These are phyloP conservation scores for Candida insectalens DNA, from an alignment of 805 yeast genomes.

Conservation along the genomic window DNA sequence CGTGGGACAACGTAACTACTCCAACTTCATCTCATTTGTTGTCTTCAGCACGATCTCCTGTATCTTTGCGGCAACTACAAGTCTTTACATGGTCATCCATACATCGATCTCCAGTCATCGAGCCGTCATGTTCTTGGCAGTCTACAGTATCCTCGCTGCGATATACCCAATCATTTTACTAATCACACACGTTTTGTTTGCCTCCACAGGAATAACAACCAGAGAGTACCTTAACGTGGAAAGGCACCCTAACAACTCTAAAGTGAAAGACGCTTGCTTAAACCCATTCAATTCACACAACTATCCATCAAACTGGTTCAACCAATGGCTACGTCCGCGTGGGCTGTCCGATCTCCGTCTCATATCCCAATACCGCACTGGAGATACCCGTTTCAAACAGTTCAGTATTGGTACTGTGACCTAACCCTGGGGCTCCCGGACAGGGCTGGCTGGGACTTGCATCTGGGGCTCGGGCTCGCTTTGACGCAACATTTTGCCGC, in stretches of 20 bases:
- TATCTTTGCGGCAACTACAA: constrained; percentile 18
- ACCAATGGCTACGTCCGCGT: constrained; percentile 27
- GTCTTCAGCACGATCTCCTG: constrained; percentile 25
- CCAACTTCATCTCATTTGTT: constrained; percentile 47
- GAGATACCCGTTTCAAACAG: constrained; percentile 1
- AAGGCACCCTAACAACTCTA: constrained; percentile 14
- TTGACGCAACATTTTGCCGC: too few relatives aligned
- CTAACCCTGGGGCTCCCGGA: too few relatives aligned
- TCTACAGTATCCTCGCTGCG: constrained; percentile 36
- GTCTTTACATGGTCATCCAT: constrained; percentile 19
- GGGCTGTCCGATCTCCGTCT: constrained; percentile 23
- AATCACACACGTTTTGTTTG: constrained; percentile 43
- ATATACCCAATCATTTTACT: constrained; percentile 49
- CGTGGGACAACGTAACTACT: constrained; percentile 64
- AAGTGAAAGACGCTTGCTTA: constrained; percentile 22
- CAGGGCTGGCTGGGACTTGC: too few relatives aligned
- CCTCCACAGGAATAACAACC: constrained; percentile 55
- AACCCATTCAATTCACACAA: constrained; percentile 31
- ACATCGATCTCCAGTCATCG: constrained; percentile 22
- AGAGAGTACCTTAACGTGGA: constrained; percentile 55
- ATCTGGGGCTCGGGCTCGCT: too few relatives aligned
- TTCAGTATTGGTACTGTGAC: background rate
- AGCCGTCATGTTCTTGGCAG: constrained; percentile 40
- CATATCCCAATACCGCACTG: background rate
- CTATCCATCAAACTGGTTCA: constrained; percentile 6